phyloP scores from a whole-genome alignment of 768 basidiomycete species.

The Lactifluus piperatus region DNA sequence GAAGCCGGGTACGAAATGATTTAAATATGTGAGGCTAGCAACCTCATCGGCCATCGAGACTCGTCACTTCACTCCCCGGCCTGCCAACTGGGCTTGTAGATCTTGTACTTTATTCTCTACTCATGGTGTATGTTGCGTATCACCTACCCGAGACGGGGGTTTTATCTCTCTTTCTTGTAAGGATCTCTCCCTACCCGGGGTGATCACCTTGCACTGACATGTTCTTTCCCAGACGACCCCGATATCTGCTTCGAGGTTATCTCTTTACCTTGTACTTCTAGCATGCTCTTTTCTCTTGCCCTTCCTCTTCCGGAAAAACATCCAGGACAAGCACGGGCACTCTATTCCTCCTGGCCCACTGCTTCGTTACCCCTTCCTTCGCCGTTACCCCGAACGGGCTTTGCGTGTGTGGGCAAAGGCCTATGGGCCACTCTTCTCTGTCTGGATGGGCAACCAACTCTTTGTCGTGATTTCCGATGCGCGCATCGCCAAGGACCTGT shows the following conservation, averaged over 20 bases:
- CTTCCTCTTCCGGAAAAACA: conserved; percentile 19
- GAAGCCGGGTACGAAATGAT: neutral
- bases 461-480: conserved; percentile 40
- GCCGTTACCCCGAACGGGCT: conserved; percentile 35
- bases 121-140: conserved; percentile 1
- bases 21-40: neutral
- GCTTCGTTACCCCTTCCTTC: conserved; percentile 31
- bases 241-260: neutral
- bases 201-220: neutral
- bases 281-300: conserved; percentile 9
- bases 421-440: conserved; percentile 37
- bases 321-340: conserved; percentile 22
- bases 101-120: neutral
- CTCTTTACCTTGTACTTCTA: neutral
- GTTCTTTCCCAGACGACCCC: neutral
- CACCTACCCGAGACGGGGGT: neutral
- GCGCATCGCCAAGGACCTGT: conserved; percentile 35
- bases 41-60: neutral
- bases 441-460: conserved; percentile 41
- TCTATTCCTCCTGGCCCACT: conserved; percentile 23
- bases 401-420: conserved; percentile 36
- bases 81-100: neutral
- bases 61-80: neutral
- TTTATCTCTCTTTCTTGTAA: neutral
- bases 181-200: neutral